Evolutionary conservation across 257 asterid species (phyloP).

Genomic region (Primulina tabacum): DNA sequence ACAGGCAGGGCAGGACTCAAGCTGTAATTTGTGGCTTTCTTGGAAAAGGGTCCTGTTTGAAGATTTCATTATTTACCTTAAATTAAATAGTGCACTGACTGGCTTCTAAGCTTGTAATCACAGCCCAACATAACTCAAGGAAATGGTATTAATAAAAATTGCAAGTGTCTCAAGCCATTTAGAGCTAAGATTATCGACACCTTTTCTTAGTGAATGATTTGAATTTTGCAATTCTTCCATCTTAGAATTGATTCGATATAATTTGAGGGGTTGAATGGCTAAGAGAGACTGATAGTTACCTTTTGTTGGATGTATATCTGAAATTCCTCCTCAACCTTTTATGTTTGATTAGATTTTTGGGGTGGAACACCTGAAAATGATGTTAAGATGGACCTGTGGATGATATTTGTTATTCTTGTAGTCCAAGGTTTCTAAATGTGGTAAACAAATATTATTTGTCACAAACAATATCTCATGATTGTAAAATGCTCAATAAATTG

Average conservation of each 20-base stretch:
- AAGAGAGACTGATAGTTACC: background rate
- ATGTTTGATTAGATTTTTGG: background rate
- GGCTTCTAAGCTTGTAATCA: too few species aligned
- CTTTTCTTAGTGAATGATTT: background rate
- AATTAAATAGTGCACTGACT: too few species aligned
- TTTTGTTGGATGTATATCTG: background rate
- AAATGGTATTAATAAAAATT: too few species aligned
- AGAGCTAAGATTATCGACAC: too few species aligned
- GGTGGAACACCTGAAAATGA: conserved; percentile 6
- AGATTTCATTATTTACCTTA: too few species aligned
- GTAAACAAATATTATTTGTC: background rate
- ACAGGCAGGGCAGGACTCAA: too few species aligned
- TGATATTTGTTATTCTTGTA: conserved; percentile 2
- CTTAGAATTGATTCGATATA: conserved; percentile 1
- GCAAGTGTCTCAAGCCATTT: too few species aligned
- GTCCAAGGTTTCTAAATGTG: background rate
- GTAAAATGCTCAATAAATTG: background rate
- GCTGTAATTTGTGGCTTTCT: too few species aligned
- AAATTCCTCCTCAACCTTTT: background rate
- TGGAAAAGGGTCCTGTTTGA: too few species aligned
- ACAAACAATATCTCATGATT: background rate
- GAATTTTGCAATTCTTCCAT: background rate
- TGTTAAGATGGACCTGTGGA: background rate
- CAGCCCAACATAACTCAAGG: too few species aligned
- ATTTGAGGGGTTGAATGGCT: background rate